Percentiles rank a stretch among this genome's conserved stretches.
Evolutionary conservation across 441 rosid species (phyloP).

Genomic region (Gossypium lobatum): DNA sequence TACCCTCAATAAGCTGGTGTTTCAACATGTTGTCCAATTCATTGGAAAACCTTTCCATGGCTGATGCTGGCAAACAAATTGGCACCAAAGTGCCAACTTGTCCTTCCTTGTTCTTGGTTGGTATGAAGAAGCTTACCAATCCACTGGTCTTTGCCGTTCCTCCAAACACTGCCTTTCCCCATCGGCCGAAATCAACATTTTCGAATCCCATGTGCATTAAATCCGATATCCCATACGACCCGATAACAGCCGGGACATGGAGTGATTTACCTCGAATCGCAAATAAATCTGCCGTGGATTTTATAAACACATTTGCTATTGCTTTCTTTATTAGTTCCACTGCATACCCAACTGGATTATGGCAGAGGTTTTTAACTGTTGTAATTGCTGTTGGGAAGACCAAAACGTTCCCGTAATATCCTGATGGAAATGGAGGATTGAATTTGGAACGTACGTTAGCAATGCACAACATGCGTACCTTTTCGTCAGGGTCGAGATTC

Average conservation of each 20-base stretch:
- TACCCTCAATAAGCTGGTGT: too few relatives aligned
- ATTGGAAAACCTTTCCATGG: too few relatives aligned
- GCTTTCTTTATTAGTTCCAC: slow-evolving; percentile 29
- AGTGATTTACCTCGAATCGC: slow-evolving; percentile 25
- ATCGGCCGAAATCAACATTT: too few relatives aligned
- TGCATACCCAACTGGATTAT: slow-evolving; percentile 21
- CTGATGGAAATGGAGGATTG: slow-evolving; percentile 28
- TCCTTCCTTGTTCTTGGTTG: too few relatives aligned
- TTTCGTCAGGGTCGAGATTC: slow-evolving; percentile 29
- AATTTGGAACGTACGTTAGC: slow-evolving; percentile 30
- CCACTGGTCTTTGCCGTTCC: too few relatives aligned
- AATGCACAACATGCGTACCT: slow-evolving; percentile 32
- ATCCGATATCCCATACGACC: slow-evolving; percentile 24
- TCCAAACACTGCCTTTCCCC: too few relatives aligned
- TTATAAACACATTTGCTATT: slow-evolving; percentile 23
- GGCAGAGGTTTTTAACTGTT: slow-evolving; percentile 7
- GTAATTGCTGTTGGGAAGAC: slow-evolving; percentile 15
- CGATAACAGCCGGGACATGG: neutral
- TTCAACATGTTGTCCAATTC: too few relatives aligned
- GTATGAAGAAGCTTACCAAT: too few relatives aligned
- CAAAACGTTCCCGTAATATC: slow-evolving; percentile 39
- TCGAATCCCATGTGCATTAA: too few relatives aligned
- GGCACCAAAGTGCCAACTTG: too few relatives aligned
- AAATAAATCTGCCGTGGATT: slow-evolving; percentile 30
- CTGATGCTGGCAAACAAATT: too few relatives aligned